These are phyloP conservation scores for Mucor circinelloides DNA, from an alignment of 371 early-diverging fungal species.

Conservation along the genomic window DNA sequence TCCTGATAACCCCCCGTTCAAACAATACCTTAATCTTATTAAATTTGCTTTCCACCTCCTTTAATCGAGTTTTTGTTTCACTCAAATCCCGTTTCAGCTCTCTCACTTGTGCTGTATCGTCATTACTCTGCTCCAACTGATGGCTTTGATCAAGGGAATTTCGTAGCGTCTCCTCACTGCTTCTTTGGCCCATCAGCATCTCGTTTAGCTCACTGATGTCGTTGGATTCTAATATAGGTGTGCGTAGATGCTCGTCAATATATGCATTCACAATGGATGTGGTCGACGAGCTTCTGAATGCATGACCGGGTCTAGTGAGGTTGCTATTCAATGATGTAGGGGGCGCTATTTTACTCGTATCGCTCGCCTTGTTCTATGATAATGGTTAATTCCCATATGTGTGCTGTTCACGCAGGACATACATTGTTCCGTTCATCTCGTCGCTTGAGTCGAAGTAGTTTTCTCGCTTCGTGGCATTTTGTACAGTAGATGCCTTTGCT, in stretches of 20 bases:
- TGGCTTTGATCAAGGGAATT: conserved; percentile 13
- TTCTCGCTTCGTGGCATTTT: conserved; percentile 47
- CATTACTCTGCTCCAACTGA: neutral
- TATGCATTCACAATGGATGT: conserved; percentile 35
- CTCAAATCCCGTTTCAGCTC: conserved; percentile 31
- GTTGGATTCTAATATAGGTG: conserved; percentile 14
- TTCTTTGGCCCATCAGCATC: conserved; percentile 22
- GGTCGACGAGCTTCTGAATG: conserved; percentile 24
- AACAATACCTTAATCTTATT: conserved; percentile 44
- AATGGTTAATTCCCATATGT: neutral
- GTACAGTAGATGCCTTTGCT: conserved; percentile 67
- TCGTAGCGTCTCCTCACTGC: conserved; percentile 22
- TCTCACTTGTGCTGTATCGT: conserved; percentile 5
- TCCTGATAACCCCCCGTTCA: neutral
- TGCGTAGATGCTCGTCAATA: conserved; percentile 12
- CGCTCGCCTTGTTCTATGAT: neutral
- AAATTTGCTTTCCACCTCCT: conserved; percentile 45
- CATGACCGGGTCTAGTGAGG: neutral
- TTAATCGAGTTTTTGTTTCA: conserved; percentile 31
- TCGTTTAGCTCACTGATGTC: conserved; percentile 22
- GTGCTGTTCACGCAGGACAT: neutral
- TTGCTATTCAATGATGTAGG: neutral
- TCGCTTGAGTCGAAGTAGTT: conserved; percentile 37
- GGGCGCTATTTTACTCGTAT: neutral
- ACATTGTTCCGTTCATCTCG: conserved; percentile 37